phyloP scores from a whole-genome alignment of 768 basidiomycete species.

The Phaffia tasmanica region DNA sequence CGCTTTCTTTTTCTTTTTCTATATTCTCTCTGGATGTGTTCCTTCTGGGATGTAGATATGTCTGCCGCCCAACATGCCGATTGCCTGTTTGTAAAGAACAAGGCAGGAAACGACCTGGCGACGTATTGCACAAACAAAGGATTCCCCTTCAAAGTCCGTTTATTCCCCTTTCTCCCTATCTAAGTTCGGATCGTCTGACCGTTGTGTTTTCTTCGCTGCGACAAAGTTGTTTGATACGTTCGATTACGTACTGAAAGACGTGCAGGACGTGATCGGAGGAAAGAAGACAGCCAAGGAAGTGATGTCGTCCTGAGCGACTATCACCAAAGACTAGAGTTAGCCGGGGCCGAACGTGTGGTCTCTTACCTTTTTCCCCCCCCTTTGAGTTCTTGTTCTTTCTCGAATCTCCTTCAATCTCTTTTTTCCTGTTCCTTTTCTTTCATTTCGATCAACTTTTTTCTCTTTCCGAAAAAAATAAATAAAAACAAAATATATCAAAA shows the following conservation, averaged over 20 bases:
- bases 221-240: conserved; percentile 22
- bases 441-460: no score
- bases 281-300: conserved; percentile 51
- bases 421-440: no score
- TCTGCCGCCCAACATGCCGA: conserved; percentile 89
- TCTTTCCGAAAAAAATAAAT: no score
- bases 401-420: no score
- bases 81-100: conserved; percentile 68
- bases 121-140: conserved; percentile 66
- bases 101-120: conserved; percentile 58
- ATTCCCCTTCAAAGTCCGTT: conserved; percentile 43
- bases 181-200: not conserved
- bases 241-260: conserved; percentile 37
- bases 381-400: no score
- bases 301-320: not conserved
- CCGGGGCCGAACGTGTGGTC: no score
- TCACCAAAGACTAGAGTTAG: not conserved
- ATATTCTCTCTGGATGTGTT: not conserved
- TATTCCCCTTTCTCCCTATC: not conserved
- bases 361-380: no score
- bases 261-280: conserved; percentile 59
- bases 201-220: conserved; percentile 42
- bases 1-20: not conserved
- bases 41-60: conserved; percentile 51
- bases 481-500: no score